phyloP scores from a whole-genome alignment of 2,329 filamentous ascomycete species.

The Pyrenophora tritici-repentis region DNA sequence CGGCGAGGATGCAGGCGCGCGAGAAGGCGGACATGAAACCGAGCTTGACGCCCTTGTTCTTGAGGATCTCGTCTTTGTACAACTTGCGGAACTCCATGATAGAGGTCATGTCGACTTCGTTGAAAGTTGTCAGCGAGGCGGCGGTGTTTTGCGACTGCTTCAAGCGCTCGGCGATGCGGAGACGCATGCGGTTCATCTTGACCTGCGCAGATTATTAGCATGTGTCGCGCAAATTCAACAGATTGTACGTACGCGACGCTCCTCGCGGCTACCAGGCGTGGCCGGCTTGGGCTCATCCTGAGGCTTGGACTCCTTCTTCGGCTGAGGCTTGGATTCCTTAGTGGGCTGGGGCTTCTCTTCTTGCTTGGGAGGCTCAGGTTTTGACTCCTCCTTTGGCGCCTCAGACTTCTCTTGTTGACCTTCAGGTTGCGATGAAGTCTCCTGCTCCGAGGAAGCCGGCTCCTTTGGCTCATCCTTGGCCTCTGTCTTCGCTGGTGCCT shows the following conservation, averaged over 20 bases:
- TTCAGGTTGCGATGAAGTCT: conserved; percentile 61
- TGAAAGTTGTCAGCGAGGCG: conserved; percentile 96
- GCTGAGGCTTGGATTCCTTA: conserved; percentile 28
- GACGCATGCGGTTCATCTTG: conserved; percentile 99
- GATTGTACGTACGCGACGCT: conserved; percentile 73
- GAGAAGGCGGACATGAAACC: conserved; percentile 99
- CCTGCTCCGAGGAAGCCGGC: conserved; percentile 61
- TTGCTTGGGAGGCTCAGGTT: conserved; percentile 49
- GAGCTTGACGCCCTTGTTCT: conserved; percentile 95
- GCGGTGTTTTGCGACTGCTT: conserved; percentile 99
- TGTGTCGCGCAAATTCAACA: not conserved
- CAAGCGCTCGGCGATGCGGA: conserved; percentile 93
- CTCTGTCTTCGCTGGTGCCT: conserved; percentile 58
- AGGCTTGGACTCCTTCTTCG: conserved; percentile 43
- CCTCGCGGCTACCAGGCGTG: conserved; percentile 74
- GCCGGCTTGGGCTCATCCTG: conserved; percentile 39
- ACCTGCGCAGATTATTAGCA: conserved; percentile 62
- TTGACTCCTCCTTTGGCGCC: conserved; percentile 47
- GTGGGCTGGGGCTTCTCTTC: conserved; percentile 46
- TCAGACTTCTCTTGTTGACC: conserved; percentile 55
- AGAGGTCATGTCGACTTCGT: conserved; percentile 98
- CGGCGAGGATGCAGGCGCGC: conserved; percentile 84
- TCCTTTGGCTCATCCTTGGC: conserved; percentile 64
- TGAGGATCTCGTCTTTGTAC: conserved; percentile 95
- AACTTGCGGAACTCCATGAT: conserved; percentile 96